Conservation (phyloP, 805 yeast species). For the Nakazawaea anatomiae region DNA sequence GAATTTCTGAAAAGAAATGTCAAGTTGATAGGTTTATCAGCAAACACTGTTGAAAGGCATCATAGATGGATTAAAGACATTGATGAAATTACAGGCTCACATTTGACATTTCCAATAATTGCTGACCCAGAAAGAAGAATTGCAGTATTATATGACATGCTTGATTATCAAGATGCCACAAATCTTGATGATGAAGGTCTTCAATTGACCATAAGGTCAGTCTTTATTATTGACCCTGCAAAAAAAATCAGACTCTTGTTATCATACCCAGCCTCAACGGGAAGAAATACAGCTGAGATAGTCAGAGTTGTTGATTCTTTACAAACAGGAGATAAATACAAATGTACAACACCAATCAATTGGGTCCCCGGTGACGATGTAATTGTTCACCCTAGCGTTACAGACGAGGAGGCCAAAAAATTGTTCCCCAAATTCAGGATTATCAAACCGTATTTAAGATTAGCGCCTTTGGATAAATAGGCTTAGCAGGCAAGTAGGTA, state of each 20-base stretch:
- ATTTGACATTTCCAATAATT: constrained; percentile 58
- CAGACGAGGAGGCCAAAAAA: constrained; percentile 53
- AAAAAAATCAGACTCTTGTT: constrained; percentile 57
- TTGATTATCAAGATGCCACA: constrained; percentile 63
- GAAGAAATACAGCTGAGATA: constrained; percentile 72
- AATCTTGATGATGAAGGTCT: constrained; percentile 61
- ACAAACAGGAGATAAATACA: constrained; percentile 56
- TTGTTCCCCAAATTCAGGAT: constrained; percentile 57
- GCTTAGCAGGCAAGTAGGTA: background rate
- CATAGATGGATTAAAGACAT: constrained; percentile 67
- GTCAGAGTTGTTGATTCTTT: constrained; percentile 66
- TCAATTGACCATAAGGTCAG: constrained; percentile 66
- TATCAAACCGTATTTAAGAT: constrained; percentile 59
- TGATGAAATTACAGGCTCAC: constrained; percentile 57
- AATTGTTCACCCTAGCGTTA: constrained; percentile 61
- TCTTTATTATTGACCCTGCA: constrained; percentile 63
- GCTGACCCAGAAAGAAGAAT: constrained; percentile 61
- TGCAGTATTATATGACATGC: constrained; percentile 61
- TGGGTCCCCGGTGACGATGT: constrained; percentile 75
- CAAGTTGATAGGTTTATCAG: constrained; percentile 63
- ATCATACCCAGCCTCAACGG: constrained; percentile 69
- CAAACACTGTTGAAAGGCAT: constrained; percentile 58
- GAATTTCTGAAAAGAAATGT: constrained; percentile 62
- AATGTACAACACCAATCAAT: constrained; percentile 64
- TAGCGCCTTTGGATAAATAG: constrained; percentile 15